Evolutionary conservation across 1,284 basidiomycete genomes (phyloP).

Genomic region (Ganoderma sinense): DNA sequence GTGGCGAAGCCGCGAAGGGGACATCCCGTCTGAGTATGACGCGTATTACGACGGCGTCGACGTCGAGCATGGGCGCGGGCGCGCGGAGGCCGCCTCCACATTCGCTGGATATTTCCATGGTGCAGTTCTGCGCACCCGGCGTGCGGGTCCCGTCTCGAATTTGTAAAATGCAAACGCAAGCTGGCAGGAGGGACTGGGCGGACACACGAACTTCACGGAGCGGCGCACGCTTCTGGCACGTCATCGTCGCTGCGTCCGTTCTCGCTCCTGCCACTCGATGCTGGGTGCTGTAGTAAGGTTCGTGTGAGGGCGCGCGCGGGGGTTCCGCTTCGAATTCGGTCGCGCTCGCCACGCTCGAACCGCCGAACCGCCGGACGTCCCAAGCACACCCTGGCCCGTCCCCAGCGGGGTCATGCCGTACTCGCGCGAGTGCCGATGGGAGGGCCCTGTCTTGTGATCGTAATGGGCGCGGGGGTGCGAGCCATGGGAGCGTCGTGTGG

Average conservation of each 20-base stretch:
- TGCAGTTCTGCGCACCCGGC: background rate
- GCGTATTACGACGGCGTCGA: slow-evolving; percentile 1
- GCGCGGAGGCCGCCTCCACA: slow-evolving; percentile 5
- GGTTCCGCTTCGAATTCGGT: background rate
- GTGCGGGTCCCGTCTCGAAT: slow-evolving; percentile 1
- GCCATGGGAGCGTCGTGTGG: slow-evolving; percentile 6
- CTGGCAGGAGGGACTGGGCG: background rate
- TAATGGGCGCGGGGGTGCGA: slow-evolving; percentile 6
- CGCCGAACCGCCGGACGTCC: slow-evolving; percentile 7
- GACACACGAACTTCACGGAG: slow-evolving; percentile 5
- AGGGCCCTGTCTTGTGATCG: slow-evolving; percentile 10
- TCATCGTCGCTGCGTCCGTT: slow-evolving; percentile 11
- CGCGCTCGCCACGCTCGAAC: background rate
- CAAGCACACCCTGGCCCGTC: background rate
- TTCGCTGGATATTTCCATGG: background rate
- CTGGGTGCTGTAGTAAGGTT: slow-evolving; percentile 8
- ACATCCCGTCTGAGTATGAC: background rate
- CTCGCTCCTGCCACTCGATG: background rate
- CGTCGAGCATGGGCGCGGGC: slow-evolving; percentile 13
- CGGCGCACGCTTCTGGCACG: slow-evolving; percentile 10
- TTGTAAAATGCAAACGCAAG: background rate
- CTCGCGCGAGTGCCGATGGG: slow-evolving; percentile 8
- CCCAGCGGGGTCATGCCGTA: slow-evolving; percentile 13
- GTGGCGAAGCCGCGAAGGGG: background rate
- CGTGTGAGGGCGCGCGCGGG: background rate